phyloP scores from a whole-genome alignment of 2,329 filamentous ascomycete genomes.

The Talaromyces sp. region DNA sequence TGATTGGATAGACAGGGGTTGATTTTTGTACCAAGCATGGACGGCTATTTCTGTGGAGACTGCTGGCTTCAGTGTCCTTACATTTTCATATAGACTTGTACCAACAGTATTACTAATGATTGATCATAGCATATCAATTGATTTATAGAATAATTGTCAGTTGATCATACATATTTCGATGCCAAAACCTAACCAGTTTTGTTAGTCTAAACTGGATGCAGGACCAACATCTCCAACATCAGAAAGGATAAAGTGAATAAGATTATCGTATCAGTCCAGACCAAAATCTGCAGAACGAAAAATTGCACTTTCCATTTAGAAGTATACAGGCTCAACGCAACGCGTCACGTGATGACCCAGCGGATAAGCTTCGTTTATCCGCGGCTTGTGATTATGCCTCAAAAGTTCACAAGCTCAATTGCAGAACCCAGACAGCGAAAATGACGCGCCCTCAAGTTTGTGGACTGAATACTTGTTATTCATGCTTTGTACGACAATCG shows the following conservation, averaged over 20 bases:
- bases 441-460: background rate
- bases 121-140: background rate
- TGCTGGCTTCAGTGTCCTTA: background rate
- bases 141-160: no score
- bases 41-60: background rate
- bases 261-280: no score
- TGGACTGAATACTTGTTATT: background rate
- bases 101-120: background rate
- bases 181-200: background rate
- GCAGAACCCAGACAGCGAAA: background rate
- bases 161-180: background rate
- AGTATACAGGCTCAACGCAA: background rate
- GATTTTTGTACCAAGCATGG: background rate
- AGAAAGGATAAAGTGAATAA: no score
- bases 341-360: background rate
- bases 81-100: background rate
- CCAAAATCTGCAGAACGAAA: no score
- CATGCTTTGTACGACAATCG: background rate
- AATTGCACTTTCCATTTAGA: no score
- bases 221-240: no score
- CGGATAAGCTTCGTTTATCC: background rate
- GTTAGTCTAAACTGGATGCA: no score
- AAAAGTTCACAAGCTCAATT: background rate
- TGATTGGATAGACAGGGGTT: conserved; percentile 1
- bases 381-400: background rate